Evolutionary conservation across 2,329 filamentous ascomycete genomes (phyloP).

Genomic region (Penicillium nordicum): DNA sequence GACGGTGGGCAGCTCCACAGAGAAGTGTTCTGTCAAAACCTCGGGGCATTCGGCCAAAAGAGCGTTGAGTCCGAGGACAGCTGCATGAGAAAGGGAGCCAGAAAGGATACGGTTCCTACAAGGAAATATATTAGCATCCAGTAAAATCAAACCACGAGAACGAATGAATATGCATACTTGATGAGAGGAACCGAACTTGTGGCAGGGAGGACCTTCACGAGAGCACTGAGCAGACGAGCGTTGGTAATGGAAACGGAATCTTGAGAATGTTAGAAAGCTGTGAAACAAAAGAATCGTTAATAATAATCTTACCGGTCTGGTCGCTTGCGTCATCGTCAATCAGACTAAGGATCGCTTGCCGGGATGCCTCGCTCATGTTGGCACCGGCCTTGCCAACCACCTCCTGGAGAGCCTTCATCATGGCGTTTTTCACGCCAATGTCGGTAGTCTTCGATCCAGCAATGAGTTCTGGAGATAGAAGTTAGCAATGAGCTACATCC

Average conservation of each 20-base stretch:
- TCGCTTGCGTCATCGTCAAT: conserved; percentile 83
- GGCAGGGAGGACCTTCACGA: conserved; percentile 78
- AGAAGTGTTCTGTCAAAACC: conserved; percentile 64
- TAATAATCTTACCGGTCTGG: conserved; percentile 54
- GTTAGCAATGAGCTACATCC: conserved; percentile 3
- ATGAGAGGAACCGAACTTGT: conserved; percentile 63
- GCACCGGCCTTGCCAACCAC: conserved; percentile 90
- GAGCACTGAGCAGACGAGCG: conserved; percentile 80
- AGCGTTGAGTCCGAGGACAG: conserved; percentile 82
- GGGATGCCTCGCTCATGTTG: conserved; percentile 91
- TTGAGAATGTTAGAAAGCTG: conserved; percentile 21
- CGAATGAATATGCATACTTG: conserved; percentile 43
- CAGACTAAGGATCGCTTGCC: conserved; percentile 76
- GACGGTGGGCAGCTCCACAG: conserved; percentile 70
- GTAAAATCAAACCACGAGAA: background rate
- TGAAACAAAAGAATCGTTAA: background rate
- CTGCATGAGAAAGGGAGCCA: conserved; percentile 69
- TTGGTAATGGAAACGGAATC: conserved; percentile 81
- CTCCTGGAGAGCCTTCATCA: conserved; percentile 95
- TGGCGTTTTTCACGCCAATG: conserved; percentile 82
- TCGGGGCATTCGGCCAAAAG: conserved; percentile 77
- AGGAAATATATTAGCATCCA: conserved; percentile 36
- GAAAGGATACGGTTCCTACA: conserved; percentile 75
- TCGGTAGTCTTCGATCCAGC: conserved; percentile 92
- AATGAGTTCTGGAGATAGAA: conserved; percentile 66